Evolutionary conservation across 176 grass and related monocot species (phyloP).

Genomic region (Oryza punctata): DNA sequence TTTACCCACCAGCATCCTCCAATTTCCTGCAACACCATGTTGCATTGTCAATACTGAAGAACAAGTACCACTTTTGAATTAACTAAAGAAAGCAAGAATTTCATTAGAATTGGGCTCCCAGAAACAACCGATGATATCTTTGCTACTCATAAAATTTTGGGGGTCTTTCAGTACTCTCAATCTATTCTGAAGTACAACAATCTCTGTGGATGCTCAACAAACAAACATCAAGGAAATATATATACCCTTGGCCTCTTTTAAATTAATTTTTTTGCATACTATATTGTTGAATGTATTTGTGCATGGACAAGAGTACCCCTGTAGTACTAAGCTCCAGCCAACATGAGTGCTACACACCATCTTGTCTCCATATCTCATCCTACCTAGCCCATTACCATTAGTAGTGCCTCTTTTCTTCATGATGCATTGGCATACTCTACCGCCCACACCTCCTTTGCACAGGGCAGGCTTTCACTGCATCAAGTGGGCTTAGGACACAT

Average conservation of each 20-base stretch:
- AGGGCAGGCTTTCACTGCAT: not conserved
- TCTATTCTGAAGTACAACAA: not conserved
- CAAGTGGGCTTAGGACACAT: not conserved
- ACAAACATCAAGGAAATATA: not conserved
- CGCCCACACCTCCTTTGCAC: not conserved
- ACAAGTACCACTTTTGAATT: not conserved
- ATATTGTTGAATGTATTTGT: no score
- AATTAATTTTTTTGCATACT: not conserved
- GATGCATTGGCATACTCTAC: not conserved
- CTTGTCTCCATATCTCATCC: no score
- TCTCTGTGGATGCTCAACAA: not conserved
- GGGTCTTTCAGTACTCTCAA: no score
- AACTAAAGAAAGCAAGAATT: not conserved
- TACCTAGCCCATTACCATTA: no score
- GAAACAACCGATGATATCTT: not conserved
- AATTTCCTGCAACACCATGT: slow-evolving; percentile 32
- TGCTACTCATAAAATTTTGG: not conserved
- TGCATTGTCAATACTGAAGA: slow-evolving; percentile 23
- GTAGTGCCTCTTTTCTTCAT: no score
- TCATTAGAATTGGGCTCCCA: not conserved
- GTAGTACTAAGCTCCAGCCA: not conserved
- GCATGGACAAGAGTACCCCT: not conserved
- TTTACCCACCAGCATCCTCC: slow-evolving; percentile 17
- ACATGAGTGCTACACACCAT: not conserved
- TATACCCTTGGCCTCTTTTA: not conserved